These are phyloP conservation scores for Rhizopus delemar DNA, from an alignment of 371 early-diverging fungal species.

Conservation along the genomic window DNA sequence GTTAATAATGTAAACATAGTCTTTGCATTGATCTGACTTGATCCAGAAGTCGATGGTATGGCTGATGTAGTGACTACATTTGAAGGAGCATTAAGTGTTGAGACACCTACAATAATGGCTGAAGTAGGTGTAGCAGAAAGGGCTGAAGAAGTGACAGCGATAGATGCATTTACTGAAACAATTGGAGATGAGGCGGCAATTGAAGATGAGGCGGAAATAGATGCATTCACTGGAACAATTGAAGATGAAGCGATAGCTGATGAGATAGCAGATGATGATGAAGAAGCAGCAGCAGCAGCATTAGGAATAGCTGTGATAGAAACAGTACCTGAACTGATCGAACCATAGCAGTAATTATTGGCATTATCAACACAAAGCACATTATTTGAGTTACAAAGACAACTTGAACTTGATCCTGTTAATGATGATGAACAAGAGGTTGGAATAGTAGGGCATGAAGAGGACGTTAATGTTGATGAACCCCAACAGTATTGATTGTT, in stretches of 20 bases:
- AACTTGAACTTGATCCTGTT: slow-evolving; percentile 27
- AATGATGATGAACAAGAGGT: slow-evolving; percentile 28
- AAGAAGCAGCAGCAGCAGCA: slow-evolving; percentile 12
- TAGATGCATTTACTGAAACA: slow-evolving; percentile 4
- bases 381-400: slow-evolving; percentile 37
- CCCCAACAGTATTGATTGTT: slow-evolving; percentile 47
- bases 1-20: slow-evolving; percentile 6
- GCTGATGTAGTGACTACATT: background rate
- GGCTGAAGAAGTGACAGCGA: slow-evolving; percentile 13
- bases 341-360: slow-evolving; percentile 47
- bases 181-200: slow-evolving; percentile 1
- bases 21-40: background rate
- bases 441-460: slow-evolving; percentile 37
- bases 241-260: slow-evolving; percentile 4
- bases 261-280: slow-evolving; percentile 7
- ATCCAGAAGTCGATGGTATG: slow-evolving; percentile 11
- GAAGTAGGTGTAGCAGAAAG: slow-evolving; percentile 3
- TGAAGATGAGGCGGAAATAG: slow-evolving; percentile 10
- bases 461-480: slow-evolving; percentile 27
- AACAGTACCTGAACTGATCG: slow-evolving; percentile 11
- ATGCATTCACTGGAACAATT: slow-evolving; percentile 3
- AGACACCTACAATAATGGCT: slow-evolving; percentile 1
- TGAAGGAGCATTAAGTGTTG: slow-evolving; percentile 19
- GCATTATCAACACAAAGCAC: slow-evolving; percentile 47
- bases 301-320: slow-evolving; percentile 23